These are phyloP conservation scores for Pyrus communis DNA, from an alignment of 306 rosid species.

Conservation along the genomic window DNA sequence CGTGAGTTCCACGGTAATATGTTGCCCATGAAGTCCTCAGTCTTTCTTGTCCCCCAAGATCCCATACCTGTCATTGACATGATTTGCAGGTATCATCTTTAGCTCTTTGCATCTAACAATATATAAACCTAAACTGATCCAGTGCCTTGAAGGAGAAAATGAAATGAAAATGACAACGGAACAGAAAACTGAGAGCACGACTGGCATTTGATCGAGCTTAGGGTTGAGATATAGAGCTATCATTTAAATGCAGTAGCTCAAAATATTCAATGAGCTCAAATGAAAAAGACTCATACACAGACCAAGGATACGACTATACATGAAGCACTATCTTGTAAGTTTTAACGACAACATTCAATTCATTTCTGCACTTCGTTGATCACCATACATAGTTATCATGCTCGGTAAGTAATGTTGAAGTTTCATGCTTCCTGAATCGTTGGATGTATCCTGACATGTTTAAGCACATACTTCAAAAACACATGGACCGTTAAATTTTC, in stretches of 20 bases:
- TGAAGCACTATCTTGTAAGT: neutral
- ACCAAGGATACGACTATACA: neutral
- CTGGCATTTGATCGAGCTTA: neutral
- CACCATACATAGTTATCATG: neutral
- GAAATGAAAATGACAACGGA: neutral
- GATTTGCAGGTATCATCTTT: neutral
- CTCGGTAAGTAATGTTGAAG: neutral
- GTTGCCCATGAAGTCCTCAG: slow-evolving; percentile 98
- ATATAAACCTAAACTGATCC: neutral
- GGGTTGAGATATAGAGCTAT: neutral
- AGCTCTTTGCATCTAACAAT: slow-evolving; percentile 1
- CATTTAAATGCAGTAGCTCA: neutral
- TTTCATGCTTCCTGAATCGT: neutral
- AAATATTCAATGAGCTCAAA: neutral
- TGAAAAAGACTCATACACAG: neutral
- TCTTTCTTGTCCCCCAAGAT: slow-evolving; percentile 97
- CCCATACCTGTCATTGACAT: slow-evolving; percentile 77
- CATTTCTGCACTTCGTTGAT: neutral
- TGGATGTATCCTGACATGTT: neutral
- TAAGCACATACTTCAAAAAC: neutral
- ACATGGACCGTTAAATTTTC: neutral
- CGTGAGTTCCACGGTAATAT: slow-evolving; percentile 90
- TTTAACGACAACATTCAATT: neutral
- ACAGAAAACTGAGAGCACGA: neutral
- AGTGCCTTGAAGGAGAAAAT: neutral